Evolutionary conservation across 352 stramenopile genomes (phyloP), one percentile per base, ranked within the genome.

Genomic region (Thalassiosira ordinaria): DNA sequence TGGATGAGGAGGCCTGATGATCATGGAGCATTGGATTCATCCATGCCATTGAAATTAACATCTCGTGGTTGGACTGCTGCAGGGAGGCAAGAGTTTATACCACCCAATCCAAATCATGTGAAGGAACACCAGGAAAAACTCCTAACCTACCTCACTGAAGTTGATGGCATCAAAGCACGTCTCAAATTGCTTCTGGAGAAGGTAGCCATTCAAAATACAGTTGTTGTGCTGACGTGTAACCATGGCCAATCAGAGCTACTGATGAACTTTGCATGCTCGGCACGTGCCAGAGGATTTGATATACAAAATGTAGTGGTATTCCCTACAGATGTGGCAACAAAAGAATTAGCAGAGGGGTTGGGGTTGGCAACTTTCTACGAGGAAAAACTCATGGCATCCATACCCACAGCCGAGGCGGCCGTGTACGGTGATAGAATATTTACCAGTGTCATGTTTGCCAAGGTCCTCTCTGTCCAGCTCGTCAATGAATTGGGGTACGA

Each of bases 401-500:
- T 77, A 49, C 82, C 86, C 11, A 67, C 62, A 47, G 57, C 77
- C 35, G 85, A 83, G 57, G 86, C 85, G 16, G 33, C 13, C 11
- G 14, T 39, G 2, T 96, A 95, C 68, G 89, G 89, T 27, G 91
- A 96, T 82, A 62, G n/a, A 2, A 83, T 74, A 11, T 96, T 95
- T 79, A 51, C 47, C 14, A 64, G 37, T 20, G 91, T 96, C 64
- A 95, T 96, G 89, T 82, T 91, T 63, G 83, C 89, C 20, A 96
- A 96, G 59, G 75, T 94, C 0, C 68, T 92, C 33, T 93, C 83
- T 75, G 89, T 95, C 9, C 92, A 94, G 39, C 52, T 95, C 14
- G 71, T 92, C 8, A 84, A 82, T 65, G 57, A 79, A 18, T 62
- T 94, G n/a, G 86, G 88, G 26, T 94, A 93, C 60, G 85, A 95